Evolutionary conservation across 2,329 filamentous ascomycete species (phyloP), one percentile per base, ranked within the genome.

Genomic region (Lizonia empirigonia): DNA sequence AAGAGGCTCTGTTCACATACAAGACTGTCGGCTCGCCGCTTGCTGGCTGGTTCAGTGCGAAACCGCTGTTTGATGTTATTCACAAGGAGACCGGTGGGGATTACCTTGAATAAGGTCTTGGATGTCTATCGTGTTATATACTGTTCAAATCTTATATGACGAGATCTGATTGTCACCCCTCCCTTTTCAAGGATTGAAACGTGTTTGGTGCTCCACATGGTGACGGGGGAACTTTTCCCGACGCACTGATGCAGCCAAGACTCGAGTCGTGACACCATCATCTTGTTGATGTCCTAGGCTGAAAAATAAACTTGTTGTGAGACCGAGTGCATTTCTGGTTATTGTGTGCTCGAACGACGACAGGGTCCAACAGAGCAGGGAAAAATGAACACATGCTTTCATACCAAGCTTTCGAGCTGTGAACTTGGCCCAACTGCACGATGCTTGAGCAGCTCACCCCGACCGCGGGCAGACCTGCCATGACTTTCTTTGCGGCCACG

Each of bases 21-120:
- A 83, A 86, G 71, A 80, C 82, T 0, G 77, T 90, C 3, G 88
- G 88, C 0, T 81, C 77, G 0, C 77, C 81, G 13, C 64, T 69
- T 26, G 85, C 83, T 0, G 88, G 63, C 9, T 90, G 82, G 78
- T 91, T 91, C 66, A 85, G 80, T 61, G 88, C 85, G 5, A 86
- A 85, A 74, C 87, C 88, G 13, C 61, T 86, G 56, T 91, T 91
- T 74, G 87, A 90, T 74, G 73, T 89, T 32, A 82, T 88, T 55
- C 81, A 86, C 62, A 80, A 80, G 66, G 83, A 87, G 73, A 82
- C 80, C 2, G 74, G 75, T 18, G 82, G 81, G 2, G 80, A 81
- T 9, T 85, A 85, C 67, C 63, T 85, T 57, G 65, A 78, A 53
- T 80, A 70, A 60, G 16, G 30, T n/a, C n/a, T n/a, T n/a, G n/a